Evolutionary conservation across 495 filamentous ascomycete genomes (phyloP).

Genomic region (Coniosporium apollinis): DNA sequence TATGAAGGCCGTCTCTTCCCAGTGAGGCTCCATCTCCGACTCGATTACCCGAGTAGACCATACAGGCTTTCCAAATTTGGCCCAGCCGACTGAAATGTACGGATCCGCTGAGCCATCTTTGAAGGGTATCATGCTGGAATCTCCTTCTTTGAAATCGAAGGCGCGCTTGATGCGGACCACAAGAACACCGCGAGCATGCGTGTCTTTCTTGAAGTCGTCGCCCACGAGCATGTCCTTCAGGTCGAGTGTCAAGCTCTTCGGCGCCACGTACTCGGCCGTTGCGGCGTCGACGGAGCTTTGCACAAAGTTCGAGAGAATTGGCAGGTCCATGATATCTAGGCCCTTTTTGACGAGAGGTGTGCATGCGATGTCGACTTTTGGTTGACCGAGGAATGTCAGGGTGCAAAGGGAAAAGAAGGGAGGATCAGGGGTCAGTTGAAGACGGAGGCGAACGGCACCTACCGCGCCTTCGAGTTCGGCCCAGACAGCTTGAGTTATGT

Average conservation of each 20-base stretch:
- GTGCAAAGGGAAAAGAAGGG: constrained; percentile 56
- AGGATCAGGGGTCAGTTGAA: constrained; percentile 55
- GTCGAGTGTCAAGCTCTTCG: constrained; percentile 53
- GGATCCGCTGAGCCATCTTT: constrained; percentile 45
- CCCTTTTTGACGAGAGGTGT: constrained; percentile 47
- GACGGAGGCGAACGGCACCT: constrained; percentile 43
- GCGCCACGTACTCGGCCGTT: constrained; percentile 53
- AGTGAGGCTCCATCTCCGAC: constrained; percentile 45
- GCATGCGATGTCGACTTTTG: constrained; percentile 50
- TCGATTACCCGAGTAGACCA: constrained; percentile 45
- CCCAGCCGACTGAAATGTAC: constrained; percentile 57
- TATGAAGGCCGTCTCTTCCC: constrained; percentile 50
- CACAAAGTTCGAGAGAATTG: constrained; percentile 54
- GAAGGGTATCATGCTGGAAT: constrained; percentile 35
- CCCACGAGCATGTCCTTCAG: constrained; percentile 59
- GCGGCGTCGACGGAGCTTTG: constrained; percentile 57
- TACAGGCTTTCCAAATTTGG: constrained; percentile 56
- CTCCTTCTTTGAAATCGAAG: constrained; percentile 48
- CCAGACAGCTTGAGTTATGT: constrained; percentile 38
- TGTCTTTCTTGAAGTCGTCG: constrained; percentile 63
- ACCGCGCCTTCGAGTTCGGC: constrained; percentile 52
- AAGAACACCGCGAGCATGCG: constrained; percentile 43
- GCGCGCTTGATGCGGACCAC: constrained; percentile 45
- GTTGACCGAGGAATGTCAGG: constrained; percentile 60
- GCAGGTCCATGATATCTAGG: constrained; percentile 54